These are phyloP conservation scores for Hypoxylon sp. DNA, from an alignment of 2,329 filamentous ascomycete species.

Conservation along the genomic window DNA sequence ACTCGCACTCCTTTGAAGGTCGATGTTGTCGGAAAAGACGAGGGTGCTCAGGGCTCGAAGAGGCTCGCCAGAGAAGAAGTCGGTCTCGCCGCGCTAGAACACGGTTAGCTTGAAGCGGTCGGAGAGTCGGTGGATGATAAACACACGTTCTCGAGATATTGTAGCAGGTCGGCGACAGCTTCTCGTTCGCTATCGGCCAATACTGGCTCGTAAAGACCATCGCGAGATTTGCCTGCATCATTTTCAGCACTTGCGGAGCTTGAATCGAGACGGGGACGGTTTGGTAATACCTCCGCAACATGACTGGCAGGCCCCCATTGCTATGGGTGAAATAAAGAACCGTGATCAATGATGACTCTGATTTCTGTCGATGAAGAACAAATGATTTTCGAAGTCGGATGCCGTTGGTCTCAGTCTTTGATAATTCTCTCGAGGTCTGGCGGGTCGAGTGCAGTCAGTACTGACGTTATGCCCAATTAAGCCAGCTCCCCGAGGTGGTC, in stretches of 20 bases:
- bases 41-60: constrained; percentile 93
- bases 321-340: constrained; percentile 42
- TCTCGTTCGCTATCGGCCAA: constrained; percentile 97
- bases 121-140: constrained; percentile 20
- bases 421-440: constrained; percentile 17
- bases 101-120: constrained; percentile 52
- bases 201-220: constrained; percentile 87
- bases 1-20: constrained; percentile 95
- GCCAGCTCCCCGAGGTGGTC: constrained; percentile 41
- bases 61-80: constrained; percentile 98
- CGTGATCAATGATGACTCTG: constrained; percentile 36
- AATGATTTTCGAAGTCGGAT: constrained; percentile 25
- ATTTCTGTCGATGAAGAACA: constrained; percentile 30
- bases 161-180: constrained; percentile 93
- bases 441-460: constrained; percentile 5
- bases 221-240: constrained; percentile 77
- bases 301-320: constrained; percentile 57
- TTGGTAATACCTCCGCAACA: constrained; percentile 56
- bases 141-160: constrained; percentile 95
- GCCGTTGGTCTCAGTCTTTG: constrained; percentile 17
- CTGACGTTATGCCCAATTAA: constrained; percentile 39
- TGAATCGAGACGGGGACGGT: constrained; percentile 24
- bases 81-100: constrained; percentile 88
- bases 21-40: constrained; percentile 98
- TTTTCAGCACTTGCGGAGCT: constrained; percentile 52